Base-by-base conservation (phyloP, 129 eudicot species). In the Logfia minima region DNA sequence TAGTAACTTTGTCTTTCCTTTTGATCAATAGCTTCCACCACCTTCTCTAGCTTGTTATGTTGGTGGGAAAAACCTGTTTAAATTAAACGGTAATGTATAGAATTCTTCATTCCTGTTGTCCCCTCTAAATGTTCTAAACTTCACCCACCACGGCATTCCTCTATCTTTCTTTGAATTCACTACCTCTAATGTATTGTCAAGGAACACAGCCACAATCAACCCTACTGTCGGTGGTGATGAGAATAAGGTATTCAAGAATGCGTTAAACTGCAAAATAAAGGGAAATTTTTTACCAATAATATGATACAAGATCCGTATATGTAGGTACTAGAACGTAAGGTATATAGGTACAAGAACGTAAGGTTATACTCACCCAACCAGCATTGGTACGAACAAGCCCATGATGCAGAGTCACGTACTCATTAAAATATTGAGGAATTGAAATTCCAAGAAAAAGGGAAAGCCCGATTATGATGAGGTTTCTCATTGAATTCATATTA, bases 401-500 rank as follows among this genome's bases (percentile, higher is more conserved):
- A 58, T 84, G 92, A 59, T 75, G 86, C 79, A 76, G 58, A 28
- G 79, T 65, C 76, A 76, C 84, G 71, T 94, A 94, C 53, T 89
- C 89, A 13, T 79, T 66, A 74, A 94, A 91, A 80, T 84, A 94
- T 73, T 94, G 97, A 52, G 99, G 99, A 66, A 94, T 86, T 0
- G 99, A 94, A 70, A 95, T 88, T 77, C 99, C 99, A 8, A 95
- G 97, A 88, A 95, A 95, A 19, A 95, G 90, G 16, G 99, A 91
- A 41, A 95, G 89, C 45, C 99, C 99, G 5, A 94, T 95, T 72
- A 95, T 95, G 60, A 89, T 56, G 70, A 95, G 97, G 80, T 92
- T 95, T 82, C 99, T 89, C 99, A 95, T 95, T n/a, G 94, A 91
- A 75, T 95, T 95, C 99, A 95, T 87, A 84, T 95, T 95, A 1